phyloP scores from a whole-genome alignment of 2,329 filamentous ascomycete species.

The Thelonectria rubi region DNA sequence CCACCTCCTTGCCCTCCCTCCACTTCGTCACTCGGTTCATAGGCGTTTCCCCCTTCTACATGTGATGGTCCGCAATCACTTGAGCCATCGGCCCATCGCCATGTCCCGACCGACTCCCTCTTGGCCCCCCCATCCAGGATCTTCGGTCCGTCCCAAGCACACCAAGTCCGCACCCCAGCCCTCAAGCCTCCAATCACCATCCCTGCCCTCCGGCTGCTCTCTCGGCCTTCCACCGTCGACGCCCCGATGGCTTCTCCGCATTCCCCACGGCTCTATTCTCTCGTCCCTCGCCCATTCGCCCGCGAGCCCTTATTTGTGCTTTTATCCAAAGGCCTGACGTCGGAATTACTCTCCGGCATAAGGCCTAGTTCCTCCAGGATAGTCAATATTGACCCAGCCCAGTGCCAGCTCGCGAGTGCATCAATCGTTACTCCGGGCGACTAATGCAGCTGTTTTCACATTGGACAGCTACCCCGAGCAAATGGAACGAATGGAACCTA shows the following conservation, averaged over 20 bases:
- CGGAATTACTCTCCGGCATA: constrained; percentile 23
- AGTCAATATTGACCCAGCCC: constrained; percentile 1
- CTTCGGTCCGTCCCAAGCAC: constrained; percentile 40
- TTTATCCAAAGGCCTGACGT: constrained; percentile 15
- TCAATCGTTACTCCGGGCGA: constrained; percentile 2
- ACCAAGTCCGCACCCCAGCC: constrained; percentile 39
- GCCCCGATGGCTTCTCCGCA: constrained; percentile 12
- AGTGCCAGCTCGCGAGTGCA: neutral
- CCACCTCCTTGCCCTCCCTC: constrained; percentile 13
- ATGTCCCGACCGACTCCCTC: constrained; percentile 21
- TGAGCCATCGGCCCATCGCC: constrained; percentile 20
- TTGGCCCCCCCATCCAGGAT: constrained; percentile 33
- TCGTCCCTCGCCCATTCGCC: constrained; percentile 6
- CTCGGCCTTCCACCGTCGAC: constrained; percentile 9
- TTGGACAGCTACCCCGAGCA: neutral
- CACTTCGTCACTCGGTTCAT: constrained; percentile 10
- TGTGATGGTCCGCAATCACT: constrained; percentile 18
- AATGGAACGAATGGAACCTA: neutral
- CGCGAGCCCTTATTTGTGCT: neutral
- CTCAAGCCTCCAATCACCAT: constrained; percentile 35
- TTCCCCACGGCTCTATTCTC: constrained; percentile 8
- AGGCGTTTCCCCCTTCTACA: constrained; percentile 9
- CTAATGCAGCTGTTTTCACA: constrained; percentile 1
- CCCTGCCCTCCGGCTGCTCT: constrained; percentile 3
- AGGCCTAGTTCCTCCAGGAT: constrained; percentile 7